phyloP scores from a whole-genome alignment of 257 asterid species.

The Nicotiana otophora region DNA sequence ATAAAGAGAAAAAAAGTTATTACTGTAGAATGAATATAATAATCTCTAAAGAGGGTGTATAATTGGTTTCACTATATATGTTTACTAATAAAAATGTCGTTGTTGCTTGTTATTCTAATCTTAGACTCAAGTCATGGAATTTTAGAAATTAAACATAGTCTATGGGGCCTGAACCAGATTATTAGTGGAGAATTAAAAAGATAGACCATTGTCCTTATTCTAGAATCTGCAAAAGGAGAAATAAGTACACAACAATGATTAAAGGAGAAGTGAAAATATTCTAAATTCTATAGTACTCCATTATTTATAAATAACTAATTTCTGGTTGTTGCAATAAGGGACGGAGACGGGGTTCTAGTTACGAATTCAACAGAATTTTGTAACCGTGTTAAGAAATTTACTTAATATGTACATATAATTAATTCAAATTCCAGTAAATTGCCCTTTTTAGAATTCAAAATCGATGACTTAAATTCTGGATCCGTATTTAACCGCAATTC shows the following conservation, averaged over 20 bases:
- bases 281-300: not conserved
- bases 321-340: too few relatives aligned
- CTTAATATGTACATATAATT: too few relatives aligned
- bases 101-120: conserved; percentile 55
- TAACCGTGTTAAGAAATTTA: too few relatives aligned
- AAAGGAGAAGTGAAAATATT: conserved; percentile 29
- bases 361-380: too few relatives aligned
- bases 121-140: conserved; percentile 41
- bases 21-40: not conserved
- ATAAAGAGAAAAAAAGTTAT: not conserved
- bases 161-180: conserved; percentile 60
- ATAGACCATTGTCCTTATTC: conserved; percentile 26
- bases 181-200: too few relatives aligned
- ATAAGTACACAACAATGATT: conserved; percentile 36
- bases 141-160: conserved; percentile 37
- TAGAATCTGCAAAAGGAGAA: conserved; percentile 21
- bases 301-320: too few relatives aligned
- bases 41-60: conserved; percentile 33
- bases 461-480: too few relatives aligned
- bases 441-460: too few relatives aligned
- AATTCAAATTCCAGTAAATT: too few relatives aligned
- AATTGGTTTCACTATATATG: conserved; percentile 63
- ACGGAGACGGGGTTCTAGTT: too few relatives aligned
- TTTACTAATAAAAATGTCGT: conserved; percentile 37
- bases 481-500: too few relatives aligned